Conservation (phyloP, 805 yeast species). For the Wickerhamiella sergipiensis region DNA sequence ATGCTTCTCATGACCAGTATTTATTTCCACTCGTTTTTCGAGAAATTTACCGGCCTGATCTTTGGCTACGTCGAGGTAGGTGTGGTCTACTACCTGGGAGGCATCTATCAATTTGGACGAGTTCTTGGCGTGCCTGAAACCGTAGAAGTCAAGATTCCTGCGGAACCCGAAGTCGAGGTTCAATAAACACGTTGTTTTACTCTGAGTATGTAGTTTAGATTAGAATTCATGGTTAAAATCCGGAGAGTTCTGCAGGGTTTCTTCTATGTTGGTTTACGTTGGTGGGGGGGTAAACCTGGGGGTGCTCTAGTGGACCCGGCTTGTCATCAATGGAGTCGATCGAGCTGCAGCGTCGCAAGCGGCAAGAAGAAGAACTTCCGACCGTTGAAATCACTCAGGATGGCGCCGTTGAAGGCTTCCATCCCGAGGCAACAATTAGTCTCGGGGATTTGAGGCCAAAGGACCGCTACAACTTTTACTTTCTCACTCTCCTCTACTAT, state of each 20-base stretch:
- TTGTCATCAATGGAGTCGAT: conserved; percentile 1
- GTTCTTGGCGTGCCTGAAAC: background rate
- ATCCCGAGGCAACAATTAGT: conserved; percentile 10
- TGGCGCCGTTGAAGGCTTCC: background rate
- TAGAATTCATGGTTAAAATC: too few relatives aligned
- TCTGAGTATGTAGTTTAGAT: too few relatives aligned
- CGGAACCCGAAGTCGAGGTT: background rate
- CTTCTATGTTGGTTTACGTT: too few relatives aligned
- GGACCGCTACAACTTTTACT: conserved; percentile 63
- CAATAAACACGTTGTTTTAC: background rate
- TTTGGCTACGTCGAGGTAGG: conserved; percentile 44
- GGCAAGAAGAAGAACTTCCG: conserved; percentile 3
- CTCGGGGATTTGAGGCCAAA: conserved; percentile 20
- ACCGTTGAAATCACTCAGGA: conserved; percentile 6
- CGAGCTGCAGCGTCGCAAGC: conserved; percentile 8
- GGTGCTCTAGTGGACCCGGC: too few relatives aligned
- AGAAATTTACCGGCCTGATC: conserved; percentile 57
- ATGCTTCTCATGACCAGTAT: conserved; percentile 75
- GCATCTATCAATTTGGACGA: conserved; percentile 2
- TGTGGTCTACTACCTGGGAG: conserved; percentile 29
- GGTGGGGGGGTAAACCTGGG: too few relatives aligned
- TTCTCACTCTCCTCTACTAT: conserved; percentile 61
- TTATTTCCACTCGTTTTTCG: conserved; percentile 70
- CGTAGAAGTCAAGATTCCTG: background rate
- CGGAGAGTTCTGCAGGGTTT: too few relatives aligned